Percentiles rank a stretch among this genome's conserved stretches.
These are phyloP conservation scores for Cyclostephanos tholiformis DNA, from an alignment of 108 stramenopile genomes.

Conservation along the genomic window DNA sequence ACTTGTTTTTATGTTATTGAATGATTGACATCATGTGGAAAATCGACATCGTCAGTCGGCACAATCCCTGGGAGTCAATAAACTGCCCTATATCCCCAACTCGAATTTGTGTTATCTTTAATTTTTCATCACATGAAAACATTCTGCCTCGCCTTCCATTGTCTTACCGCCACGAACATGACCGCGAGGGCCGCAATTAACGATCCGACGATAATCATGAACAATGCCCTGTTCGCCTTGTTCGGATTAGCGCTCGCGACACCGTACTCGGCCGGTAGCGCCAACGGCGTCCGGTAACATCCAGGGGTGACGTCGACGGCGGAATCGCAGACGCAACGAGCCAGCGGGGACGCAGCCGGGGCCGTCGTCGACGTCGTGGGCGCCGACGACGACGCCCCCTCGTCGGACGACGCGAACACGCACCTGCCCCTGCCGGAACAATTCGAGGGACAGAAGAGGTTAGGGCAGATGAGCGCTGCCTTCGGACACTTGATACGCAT, in stretches of 20 bases:
- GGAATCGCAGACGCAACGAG: conserved; percentile 41
- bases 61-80: no score
- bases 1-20: no score
- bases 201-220: conserved; percentile 45
- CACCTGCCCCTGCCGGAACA: conserved; percentile 55
- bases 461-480: conserved; percentile 47
- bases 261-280: conserved; percentile 32
- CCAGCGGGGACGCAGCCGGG: no score
- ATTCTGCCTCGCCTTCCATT: conserved; percentile 46
- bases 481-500: conserved; percentile 53
- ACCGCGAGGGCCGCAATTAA: conserved; percentile 37
- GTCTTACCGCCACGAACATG: conserved; percentile 31
- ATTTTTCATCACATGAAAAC: conserved; percentile 39
- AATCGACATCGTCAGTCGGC: no score
- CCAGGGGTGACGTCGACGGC: conserved; percentile 26
- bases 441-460: conserved; percentile 45
- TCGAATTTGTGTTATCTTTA: no score
- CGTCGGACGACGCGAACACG: conserved; percentile 5
- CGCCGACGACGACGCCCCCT: background rate
- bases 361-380: conserved; percentile 10
- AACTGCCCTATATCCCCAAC: no score
- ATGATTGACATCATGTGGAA: no score
- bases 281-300: conserved; percentile 33
- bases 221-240: conserved; percentile 38
- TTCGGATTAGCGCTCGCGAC: conserved; percentile 8